These are phyloP conservation scores for Kondoa malvinella DNA, from an alignment of 768 basidiomycete genomes.

Conservation along the genomic window DNA sequence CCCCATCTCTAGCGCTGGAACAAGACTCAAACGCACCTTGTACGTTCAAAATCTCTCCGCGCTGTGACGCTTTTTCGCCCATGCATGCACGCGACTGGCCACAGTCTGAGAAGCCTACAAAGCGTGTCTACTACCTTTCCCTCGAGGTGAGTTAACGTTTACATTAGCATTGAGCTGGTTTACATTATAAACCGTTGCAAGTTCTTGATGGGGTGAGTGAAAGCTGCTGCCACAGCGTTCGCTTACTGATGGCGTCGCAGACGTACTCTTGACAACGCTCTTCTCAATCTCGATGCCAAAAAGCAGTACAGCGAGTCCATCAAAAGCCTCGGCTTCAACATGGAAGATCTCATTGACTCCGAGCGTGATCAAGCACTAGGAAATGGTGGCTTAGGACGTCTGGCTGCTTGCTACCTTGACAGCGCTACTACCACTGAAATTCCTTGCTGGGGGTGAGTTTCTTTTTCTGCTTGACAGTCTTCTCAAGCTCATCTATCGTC, in stretches of 20 bases:
- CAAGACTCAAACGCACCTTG: too few species aligned
- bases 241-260: slow-evolving; percentile 4
- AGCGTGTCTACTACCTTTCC: slow-evolving; percentile 65
- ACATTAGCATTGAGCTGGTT: too few species aligned
- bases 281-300: slow-evolving; percentile 77
- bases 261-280: slow-evolving; percentile 40
- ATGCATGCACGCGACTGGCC: too few species aligned
- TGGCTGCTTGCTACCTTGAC: slow-evolving; percentile 90
- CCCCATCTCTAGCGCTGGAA: too few species aligned
- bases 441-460: slow-evolving; percentile 94
- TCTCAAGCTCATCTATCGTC: too few species aligned
- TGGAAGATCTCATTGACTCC: slow-evolving; percentile 42
- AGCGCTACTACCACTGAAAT: slow-evolving; percentile 74
- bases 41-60: too few species aligned
- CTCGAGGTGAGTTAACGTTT: slow-evolving; percentile 42
- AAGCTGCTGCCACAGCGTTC: too few species aligned
- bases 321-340: slow-evolving; percentile 57
- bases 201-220: too few species aligned
- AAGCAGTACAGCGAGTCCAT: slow-evolving; percentile 52
- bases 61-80: too few species aligned
- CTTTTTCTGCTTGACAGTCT: too few species aligned
- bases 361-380: slow-evolving; percentile 91
- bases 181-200: too few species aligned
- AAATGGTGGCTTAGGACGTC: slow-evolving; percentile 84
- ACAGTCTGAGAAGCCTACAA: slow-evolving; percentile 32